Base-by-base conservation (phyloP, 805 yeast genomes). In the Dipodascus geniculatus region DNA sequence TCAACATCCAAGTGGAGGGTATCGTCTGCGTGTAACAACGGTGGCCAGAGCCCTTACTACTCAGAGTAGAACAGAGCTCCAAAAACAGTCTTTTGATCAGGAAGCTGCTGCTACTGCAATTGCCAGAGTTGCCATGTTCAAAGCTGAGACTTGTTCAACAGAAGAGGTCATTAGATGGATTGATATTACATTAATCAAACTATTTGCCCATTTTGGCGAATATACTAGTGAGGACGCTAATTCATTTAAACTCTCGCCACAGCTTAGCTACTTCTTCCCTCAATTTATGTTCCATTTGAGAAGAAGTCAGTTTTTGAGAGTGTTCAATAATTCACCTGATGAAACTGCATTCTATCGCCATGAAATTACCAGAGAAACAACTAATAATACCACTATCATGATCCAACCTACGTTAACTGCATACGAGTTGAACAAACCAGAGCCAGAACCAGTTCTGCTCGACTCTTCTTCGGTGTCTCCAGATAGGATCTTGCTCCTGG, bases 291-390 rank as follows among this genome's bases (percentile, higher is more conserved):
- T 83, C 70, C 91, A 90, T 68, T 77, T 90, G 68, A 82, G 97
- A 75, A 82, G 97, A 69, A 86, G 96, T 1, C 96, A 87, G 68
- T 87, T 90, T 67, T 75, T 90, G 64, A 93, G 87, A 68, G 93
- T 89, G 42, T 90, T 90, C 76, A 90, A 90, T 72, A 87, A 87
- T 69, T 90, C 98, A 3, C 97, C 97, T 1, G 98, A 90, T 74
- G 98, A 90, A 72, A 87, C 96, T 50, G 95, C 95, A 35, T 90
- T 87, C 69, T 87, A 89, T 71, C 83, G 96, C 68, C 97, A 90
- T 68, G 82, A 87, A 19, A 78, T 90, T 66, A 76, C 83, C 62
- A 81, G 87, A 60, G 96, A 90, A 63, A 96, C 89, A 66, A 85
- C 88, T 44, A 83, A 82, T 59, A 91, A 89, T 70, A 84, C 95